Conservation (phyloP, 768 basidiomycete species). For the Austroboletus festivus region DNA sequence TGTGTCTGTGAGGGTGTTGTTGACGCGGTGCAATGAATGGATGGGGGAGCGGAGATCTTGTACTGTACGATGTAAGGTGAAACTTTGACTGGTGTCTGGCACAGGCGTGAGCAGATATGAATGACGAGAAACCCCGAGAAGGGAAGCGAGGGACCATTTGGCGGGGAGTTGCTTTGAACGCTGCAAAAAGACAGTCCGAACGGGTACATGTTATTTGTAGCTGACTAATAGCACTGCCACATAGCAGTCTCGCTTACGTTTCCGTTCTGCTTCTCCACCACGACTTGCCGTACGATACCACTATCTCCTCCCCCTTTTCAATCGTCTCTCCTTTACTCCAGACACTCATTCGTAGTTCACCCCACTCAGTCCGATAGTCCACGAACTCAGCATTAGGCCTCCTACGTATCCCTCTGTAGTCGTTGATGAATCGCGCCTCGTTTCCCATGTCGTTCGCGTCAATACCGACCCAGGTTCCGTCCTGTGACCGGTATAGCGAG, state of each 20-base stretch:
- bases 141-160: conserved; percentile 53
- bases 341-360: conserved; percentile 75
- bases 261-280: conserved; percentile 59
- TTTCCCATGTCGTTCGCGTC: conserved; percentile 79
- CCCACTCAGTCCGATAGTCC: conserved; percentile 49
- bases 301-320: conserved; percentile 77
- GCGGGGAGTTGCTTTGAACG: background rate
- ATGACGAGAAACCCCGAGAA: conserved; percentile 46
- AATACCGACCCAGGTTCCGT: conserved; percentile 65
- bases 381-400: conserved; percentile 72
- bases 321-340: conserved; percentile 65
- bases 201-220: too few species aligned
- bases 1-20: conserved; percentile 11
- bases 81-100: conserved; percentile 36
- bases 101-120: conserved; percentile 58
- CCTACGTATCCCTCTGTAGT: conserved; percentile 74
- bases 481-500: conserved; percentile 61
- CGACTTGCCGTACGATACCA: conserved; percentile 85
- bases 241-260: too few species aligned
- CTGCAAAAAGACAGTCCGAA: too few species aligned
- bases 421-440: conserved; percentile 87
- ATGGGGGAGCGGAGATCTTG: conserved; percentile 35
- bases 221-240: too few species aligned
- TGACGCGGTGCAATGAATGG: conserved; percentile 14
- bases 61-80: conserved; percentile 39